Conservation (phyloP, 1,284 basidiomycete genomes). For the Sparassis latifolia region DNA sequence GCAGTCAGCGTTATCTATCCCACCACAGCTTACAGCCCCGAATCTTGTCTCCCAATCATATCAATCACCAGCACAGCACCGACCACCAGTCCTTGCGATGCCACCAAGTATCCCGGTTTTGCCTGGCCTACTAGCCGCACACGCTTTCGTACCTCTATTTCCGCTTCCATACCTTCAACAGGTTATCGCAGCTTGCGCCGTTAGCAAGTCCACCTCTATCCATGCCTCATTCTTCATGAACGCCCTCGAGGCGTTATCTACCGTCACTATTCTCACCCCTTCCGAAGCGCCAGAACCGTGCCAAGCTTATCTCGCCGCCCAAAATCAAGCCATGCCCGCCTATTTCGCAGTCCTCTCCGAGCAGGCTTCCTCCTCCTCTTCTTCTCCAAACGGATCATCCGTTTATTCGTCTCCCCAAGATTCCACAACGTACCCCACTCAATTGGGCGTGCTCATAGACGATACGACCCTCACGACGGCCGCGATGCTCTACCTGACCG, state of each 20-base stretch:
- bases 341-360: background rate
- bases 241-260: background rate
- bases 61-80: too few species aligned
- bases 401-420: too few species aligned
- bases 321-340: background rate
- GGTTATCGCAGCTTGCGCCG: background rate
- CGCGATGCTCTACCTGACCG: background rate
- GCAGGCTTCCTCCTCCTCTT: too few species aligned
- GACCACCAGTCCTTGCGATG: too few species aligned
- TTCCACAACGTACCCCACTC: too few species aligned
- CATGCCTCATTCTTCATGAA: background rate
- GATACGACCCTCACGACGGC: background rate
- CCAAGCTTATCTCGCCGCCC: background rate
- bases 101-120: too few species aligned
- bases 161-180: background rate
- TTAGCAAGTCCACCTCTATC: background rate
- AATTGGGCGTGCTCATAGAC: background rate
- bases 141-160: conserved; percentile 1
- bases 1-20: too few species aligned
- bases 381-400: too few species aligned
- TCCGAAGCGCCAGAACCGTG: background rate
- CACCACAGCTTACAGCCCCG: too few species aligned
- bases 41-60: too few species aligned
- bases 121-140: background rate
- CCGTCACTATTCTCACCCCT: background rate